Evolutionary conservation across 225 moss, liverwort and hornwort species (phyloP).

Genomic region (Straminergon stramineum): DNA sequence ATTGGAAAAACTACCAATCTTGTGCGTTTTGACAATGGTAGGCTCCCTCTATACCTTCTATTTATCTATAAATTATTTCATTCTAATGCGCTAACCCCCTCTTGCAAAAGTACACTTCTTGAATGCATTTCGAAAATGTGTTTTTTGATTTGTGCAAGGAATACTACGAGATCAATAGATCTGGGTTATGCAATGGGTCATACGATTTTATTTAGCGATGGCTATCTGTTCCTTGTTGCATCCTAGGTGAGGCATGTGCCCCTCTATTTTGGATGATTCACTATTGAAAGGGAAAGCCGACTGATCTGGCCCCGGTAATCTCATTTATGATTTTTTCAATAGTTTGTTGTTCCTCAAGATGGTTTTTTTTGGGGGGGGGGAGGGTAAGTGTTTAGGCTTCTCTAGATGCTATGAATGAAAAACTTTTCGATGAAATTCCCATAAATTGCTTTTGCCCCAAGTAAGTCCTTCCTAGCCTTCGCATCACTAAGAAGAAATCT

Average conservation of each 20-base stretch:
- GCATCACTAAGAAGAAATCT: neutral
- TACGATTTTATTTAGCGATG: conserved; percentile 47
- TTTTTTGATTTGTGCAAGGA: conserved; percentile 25
- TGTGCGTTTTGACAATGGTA: conserved; percentile 70
- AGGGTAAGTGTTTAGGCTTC: conserved; percentile 67
- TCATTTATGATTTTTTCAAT: neutral
- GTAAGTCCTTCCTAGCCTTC: conserved; percentile 16
- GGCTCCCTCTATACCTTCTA: neutral
- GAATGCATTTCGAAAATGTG: neutral
- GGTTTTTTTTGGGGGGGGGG: neutral
- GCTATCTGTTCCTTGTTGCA: conserved; percentile 59
- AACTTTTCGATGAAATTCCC: conserved; percentile 35
- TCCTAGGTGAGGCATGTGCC: conserved; percentile 35
- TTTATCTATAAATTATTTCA: neutral
- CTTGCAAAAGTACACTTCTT: neutral
- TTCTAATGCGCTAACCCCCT: neutral
- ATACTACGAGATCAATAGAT: conserved; percentile 44
- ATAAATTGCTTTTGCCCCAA: conserved; percentile 88
- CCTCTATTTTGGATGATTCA: neutral
- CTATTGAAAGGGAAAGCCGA: neutral
- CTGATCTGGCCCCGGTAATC: neutral
- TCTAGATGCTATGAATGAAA: conserved; percentile 64
- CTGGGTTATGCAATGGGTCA: conserved; percentile 50
- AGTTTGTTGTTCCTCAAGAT: neutral
- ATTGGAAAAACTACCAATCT: conserved; percentile 57